Evolutionary conservation across 2,329 filamentous ascomycete genomes (phyloP), one percentile per base, ranked within the genome.

Genomic region (Blastomyces parvus): DNA sequence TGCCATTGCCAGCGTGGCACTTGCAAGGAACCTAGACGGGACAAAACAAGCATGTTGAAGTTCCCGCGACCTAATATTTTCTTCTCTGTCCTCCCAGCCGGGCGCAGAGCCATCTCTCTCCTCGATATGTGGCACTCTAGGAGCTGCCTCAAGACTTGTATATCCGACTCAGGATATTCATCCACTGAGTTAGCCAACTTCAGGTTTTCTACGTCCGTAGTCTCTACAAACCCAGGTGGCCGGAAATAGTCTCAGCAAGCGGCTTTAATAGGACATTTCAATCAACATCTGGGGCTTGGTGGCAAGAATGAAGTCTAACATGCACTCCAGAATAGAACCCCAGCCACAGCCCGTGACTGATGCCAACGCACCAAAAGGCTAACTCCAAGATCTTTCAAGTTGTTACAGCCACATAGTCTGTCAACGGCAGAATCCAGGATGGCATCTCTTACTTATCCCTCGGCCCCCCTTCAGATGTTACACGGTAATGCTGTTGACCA

Each of bases 1-100:
- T 11, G 58, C 27, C 58, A 48, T 27, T 59, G 58, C 58, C 58
- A 59, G 58, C 58, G 58, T 59, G 58, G 58, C 58, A 59, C 38
- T 30, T 57, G 56, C 58, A 59, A 59, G 42, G 27, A 48, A 48
- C 17, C 9, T 38, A 11, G 3, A 27, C 33, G 25, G n/a, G 36
- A 46, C 30, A 27, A 19, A 59, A 17, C 40, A 48, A 27, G 40
- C 25, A 48, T 33, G 3, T 42, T 11, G 17, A 59, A 11, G 14
- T 40, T 33, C 38, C 40, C 17, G 22, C 38, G 14, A 17, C 27
- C 7, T 1, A 55, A 36, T 33, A 55, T 55, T 55, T 36, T 59
- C 56, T 59, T 40, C 3, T 33, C 40, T 59, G 11, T 59, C 3
- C 42, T 44, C 25, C 38, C 25, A 33, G 1, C n/a, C 22, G 7